Evolutionary conservation across 2,329 filamentous ascomycete species (phyloP).

Genomic region (Sclerotinia nivalis): DNA sequence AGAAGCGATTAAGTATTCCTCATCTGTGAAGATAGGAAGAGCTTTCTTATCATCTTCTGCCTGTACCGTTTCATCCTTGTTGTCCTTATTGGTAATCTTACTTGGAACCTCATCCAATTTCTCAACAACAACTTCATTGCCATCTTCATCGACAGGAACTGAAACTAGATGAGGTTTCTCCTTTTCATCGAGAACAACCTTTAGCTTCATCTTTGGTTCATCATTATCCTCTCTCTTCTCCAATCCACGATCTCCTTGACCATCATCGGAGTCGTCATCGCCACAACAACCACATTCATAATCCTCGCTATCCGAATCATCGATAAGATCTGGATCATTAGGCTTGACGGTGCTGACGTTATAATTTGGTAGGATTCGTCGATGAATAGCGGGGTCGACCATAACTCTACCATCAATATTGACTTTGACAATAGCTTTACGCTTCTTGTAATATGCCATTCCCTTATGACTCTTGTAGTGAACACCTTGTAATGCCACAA

Average conservation of each 20-base stretch:
- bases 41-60: constrained; percentile 40
- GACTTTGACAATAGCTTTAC: constrained; percentile 72
- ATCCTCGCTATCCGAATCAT: constrained; percentile 50
- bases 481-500: constrained; percentile 76
- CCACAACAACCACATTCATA: constrained; percentile 46
- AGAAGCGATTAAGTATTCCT: constrained; percentile 81
- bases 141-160: constrained; percentile 57
- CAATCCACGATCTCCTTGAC: constrained; percentile 38
- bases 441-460: constrained; percentile 82
- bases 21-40: constrained; percentile 67
- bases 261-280: constrained; percentile 41
- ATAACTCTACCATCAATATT: constrained; percentile 86
- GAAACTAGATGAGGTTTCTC: constrained; percentile 53
- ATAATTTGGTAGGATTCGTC: constrained; percentile 85
- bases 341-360: constrained; percentile 72
- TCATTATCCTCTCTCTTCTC: constrained; percentile 35
- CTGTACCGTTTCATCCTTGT: constrained; percentile 15
- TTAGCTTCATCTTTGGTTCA: constrained; percentile 42
- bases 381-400: constrained; percentile 81
- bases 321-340: constrained; percentile 64
- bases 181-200: constrained; percentile 48
- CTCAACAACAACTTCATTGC: constrained; percentile 55
- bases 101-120: constrained; percentile 56
- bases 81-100: constrained; percentile 34
- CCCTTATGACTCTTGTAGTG: constrained; percentile 83